A percentile compares a stretch with the other conserved stretches of the same genome.
Evolutionary conservation across 345 rosid species (phyloP).

Genomic region (Acer yangbiense): DNA sequence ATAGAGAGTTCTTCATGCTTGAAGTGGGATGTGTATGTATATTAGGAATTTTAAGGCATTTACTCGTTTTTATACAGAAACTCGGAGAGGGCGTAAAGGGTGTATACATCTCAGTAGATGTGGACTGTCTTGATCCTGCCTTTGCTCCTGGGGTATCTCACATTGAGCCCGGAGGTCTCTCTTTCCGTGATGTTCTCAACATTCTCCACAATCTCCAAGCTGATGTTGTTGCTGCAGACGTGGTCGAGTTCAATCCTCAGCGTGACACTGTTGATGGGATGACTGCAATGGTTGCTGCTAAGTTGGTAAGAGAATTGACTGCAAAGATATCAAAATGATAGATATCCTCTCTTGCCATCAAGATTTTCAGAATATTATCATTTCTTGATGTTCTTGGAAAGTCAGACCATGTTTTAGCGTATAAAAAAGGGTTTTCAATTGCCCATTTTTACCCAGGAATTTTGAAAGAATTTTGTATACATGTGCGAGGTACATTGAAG

Average conservation of each 20-base stretch:
- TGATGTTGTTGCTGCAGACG: conserved; percentile 90
- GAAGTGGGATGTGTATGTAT: not conserved
- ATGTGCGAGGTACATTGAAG: not conserved
- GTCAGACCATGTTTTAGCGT: not conserved
- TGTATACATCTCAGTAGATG: conserved; percentile 84
- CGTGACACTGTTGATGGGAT: conserved; percentile 98
- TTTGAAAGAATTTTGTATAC: not conserved
- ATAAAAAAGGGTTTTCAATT: too few species aligned
- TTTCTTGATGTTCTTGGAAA: not conserved
- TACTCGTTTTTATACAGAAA: conserved; percentile 53
- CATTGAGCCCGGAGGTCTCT: conserved; percentile 97
- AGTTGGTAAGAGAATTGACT: conserved; percentile 87
- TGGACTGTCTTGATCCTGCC: conserved; percentile 97
- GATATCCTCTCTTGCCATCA: not conserved
- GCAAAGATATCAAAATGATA: conserved; percentile 84
- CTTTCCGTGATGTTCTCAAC: conserved; percentile 90
- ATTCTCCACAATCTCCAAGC: conserved; percentile 85
- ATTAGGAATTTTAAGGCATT: not conserved
- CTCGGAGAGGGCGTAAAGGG: conserved; percentile 97
- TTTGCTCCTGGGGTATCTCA: conserved; percentile 99
- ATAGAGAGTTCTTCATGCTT: not conserved
- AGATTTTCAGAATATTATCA: not conserved
- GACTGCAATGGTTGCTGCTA: conserved; percentile 99
- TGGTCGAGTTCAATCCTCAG: conserved; percentile 96
- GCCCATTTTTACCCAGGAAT: not conserved